Evolutionary conservation across 192 early-diverging fungal species (phyloP).

Genomic region (Umbelopsis ramanniana): DNA sequence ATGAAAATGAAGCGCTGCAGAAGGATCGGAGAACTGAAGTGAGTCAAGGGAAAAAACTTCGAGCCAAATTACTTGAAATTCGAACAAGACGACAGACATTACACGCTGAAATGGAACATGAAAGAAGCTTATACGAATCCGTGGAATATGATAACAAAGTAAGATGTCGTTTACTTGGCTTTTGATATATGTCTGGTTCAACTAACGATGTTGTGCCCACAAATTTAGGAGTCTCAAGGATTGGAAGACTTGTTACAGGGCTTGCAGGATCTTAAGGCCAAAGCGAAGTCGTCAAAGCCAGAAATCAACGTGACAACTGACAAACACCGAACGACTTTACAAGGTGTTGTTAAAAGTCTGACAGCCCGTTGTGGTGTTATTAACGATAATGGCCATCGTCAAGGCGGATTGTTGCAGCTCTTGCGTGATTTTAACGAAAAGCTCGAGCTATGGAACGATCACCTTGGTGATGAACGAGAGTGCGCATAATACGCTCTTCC

Average conservation of each 20-base stretch:
- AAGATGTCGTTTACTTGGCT: neutral
- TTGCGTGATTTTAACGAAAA: slow-evolving; percentile 14
- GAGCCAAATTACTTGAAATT: slow-evolving; percentile 4
- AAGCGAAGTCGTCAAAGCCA: neutral
- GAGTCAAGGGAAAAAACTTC: neutral
- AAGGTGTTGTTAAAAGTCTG: slow-evolving; percentile 4
- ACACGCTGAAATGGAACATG: neutral
- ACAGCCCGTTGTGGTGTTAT: neutral
- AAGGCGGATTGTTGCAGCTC: slow-evolving; percentile 1
- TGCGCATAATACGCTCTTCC: neutral
- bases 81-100: neutral
- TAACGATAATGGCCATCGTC: slow-evolving; percentile 1
- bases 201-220: neutral
- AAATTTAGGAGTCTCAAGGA: neutral
- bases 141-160: neutral
- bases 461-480: neutral
- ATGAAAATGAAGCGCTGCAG: slow-evolving; percentile 1
- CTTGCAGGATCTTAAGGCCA: neutral
- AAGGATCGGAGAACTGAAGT: slow-evolving; percentile 6
- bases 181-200: neutral
- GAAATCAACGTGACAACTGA: neutral
- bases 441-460: neutral
- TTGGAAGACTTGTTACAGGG: neutral
- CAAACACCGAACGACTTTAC: neutral
- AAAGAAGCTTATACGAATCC: neutral